phyloP scores from a whole-genome alignment of 768 basidiomycete species.

The Polyporus arcularius region DNA sequence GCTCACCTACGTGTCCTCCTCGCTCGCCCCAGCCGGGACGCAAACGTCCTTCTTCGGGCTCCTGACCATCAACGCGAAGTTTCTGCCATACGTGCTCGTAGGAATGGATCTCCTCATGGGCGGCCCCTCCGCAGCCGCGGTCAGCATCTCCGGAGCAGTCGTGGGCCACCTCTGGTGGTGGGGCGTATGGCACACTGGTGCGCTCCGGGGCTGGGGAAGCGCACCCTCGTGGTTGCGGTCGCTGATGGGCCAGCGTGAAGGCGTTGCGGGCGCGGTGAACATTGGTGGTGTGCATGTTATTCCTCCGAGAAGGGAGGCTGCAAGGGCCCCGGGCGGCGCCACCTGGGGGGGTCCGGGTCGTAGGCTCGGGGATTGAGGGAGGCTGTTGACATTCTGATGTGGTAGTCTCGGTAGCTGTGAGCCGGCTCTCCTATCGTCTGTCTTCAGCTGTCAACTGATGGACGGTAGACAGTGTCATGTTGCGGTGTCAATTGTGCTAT shows the following conservation, averaged over 20 bases:
- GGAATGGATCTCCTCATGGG: conserved; percentile 67
- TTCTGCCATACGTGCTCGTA: conserved; percentile 75
- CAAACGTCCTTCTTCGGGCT: conserved; percentile 81
- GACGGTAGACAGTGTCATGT: background rate
- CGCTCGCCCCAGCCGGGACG: conserved; percentile 63
- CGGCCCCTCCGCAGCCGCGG: conserved; percentile 57
- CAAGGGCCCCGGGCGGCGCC: conserved; percentile 33
- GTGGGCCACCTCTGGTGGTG: conserved; percentile 86
- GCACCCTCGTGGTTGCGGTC: conserved; percentile 63
- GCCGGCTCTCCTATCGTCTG: background rate
- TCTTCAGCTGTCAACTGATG: background rate
- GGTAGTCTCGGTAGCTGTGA: background rate
- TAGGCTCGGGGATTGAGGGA: conserved; percentile 40
- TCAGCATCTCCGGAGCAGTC: conserved; percentile 66
- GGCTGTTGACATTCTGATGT: conserved; percentile 4
- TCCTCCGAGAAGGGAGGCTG: conserved; percentile 39
- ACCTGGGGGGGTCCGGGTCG: conserved; percentile 55
- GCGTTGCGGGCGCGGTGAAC: conserved; percentile 33
- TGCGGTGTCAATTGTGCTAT: background rate
- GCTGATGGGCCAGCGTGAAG: conserved; percentile 43
- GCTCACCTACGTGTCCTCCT: conserved; percentile 68
- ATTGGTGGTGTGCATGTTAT: conserved; percentile 52
- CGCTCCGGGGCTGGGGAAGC: conserved; percentile 43
- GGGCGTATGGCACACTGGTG: conserved; percentile 54
- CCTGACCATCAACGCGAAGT: conserved; percentile 68